Evolutionary conservation across 208 protist genomes (phyloP), one percentile per base, ranked within the genome.

Genomic region (Acanthamoeba castellanii): DNA sequence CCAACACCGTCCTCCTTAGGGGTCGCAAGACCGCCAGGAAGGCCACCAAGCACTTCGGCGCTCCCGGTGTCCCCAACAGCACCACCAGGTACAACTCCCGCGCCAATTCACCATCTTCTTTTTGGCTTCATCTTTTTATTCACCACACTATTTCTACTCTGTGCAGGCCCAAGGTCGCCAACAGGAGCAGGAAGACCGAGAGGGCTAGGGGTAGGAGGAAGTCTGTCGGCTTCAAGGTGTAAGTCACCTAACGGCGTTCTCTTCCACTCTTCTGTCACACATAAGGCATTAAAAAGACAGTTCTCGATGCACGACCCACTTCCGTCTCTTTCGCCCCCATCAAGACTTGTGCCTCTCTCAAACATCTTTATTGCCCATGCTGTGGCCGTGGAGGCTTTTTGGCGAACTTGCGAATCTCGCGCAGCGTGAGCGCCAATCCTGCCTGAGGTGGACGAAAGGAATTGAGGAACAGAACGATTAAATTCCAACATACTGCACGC

Each of bases 31-130:
- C 97, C 72, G 97, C 97, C 61, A 99, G 99, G 96, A 98, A 99
- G 97, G 99, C 98, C 50, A 96, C 98, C 97, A 99, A 99, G 97
- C 98, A 99, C 98, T 99, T 99, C 97, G 99, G 99, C 95, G 98
- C 99, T 88, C 98, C 99, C 45, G 99, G 99, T 97, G 95, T 98
- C 25, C 99, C 98, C 72, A 37, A 95, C 68, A 95, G 57, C 34
- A 50, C n/a, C 66, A 94, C 95, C 89, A 97, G 97, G 94, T 96
- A 34, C 47, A 59, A 32, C 18, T 57, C 34, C n/a, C 25, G 2
- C 9, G 8, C 78, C 47, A 9, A 5, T 32, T 94, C 42, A 45
- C 9, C 68, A 14, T 14, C 45, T 85, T 37, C 6, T 94, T 76
- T 27, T n/a, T 50, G 4, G 98, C 97, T 18, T 45, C 30, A 89